phyloP scores from a whole-genome alignment of 306 rosid genomes.

The Lathyrus aphaca region DNA sequence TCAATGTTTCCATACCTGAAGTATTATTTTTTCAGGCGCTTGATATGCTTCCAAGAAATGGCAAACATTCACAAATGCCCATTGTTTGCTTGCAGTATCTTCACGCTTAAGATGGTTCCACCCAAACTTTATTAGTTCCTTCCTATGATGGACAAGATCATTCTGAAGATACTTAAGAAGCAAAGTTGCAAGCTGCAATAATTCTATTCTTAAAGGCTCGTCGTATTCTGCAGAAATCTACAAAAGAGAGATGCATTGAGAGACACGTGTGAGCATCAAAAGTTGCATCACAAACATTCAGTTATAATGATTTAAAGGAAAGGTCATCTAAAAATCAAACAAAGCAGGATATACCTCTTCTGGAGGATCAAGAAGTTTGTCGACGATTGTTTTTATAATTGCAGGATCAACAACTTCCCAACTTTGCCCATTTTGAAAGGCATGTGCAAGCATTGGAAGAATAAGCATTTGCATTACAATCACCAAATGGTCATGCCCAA shows the following conservation, averaged over 20 bases:
- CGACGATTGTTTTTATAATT: slow-evolving; percentile 89
- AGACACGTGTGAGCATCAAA: background rate
- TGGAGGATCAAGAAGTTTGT: slow-evolving; percentile 99
- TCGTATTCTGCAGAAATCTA: slow-evolving; percentile 99
- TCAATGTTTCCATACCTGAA: slow-evolving; percentile 63
- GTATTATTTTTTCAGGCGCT: slow-evolving; percentile 98
- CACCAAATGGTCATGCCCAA: slow-evolving; percentile 90
- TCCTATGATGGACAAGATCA: slow-evolving; percentile 96
- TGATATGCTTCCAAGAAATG: slow-evolving; percentile 99
- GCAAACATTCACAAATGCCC: slow-evolving; percentile 99
- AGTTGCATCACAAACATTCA: background rate
- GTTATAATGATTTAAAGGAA: slow-evolving; percentile 22
- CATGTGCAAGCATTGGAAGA: slow-evolving; percentile 98
- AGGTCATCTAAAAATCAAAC: slow-evolving; percentile 12
- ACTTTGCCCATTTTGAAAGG: slow-evolving; percentile 94
- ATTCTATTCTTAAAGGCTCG: slow-evolving; percentile 92
- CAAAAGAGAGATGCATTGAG: slow-evolving; percentile 38
- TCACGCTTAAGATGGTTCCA: slow-evolving; percentile 99
- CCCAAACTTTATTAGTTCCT: slow-evolving; percentile 97
- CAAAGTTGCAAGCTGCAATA: slow-evolving; percentile 94
- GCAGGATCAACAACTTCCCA: slow-evolving; percentile 97
- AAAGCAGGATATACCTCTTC: slow-evolving; percentile 70
- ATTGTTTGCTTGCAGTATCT: slow-evolving; percentile 99
- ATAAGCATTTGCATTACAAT: slow-evolving; percentile 98
- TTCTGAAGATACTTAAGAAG: slow-evolving; percentile 97